Evolutionary conservation across 2,329 filamentous ascomycete genomes (phyloP).

Genomic region (Cladobotryum protrusum): DNA sequence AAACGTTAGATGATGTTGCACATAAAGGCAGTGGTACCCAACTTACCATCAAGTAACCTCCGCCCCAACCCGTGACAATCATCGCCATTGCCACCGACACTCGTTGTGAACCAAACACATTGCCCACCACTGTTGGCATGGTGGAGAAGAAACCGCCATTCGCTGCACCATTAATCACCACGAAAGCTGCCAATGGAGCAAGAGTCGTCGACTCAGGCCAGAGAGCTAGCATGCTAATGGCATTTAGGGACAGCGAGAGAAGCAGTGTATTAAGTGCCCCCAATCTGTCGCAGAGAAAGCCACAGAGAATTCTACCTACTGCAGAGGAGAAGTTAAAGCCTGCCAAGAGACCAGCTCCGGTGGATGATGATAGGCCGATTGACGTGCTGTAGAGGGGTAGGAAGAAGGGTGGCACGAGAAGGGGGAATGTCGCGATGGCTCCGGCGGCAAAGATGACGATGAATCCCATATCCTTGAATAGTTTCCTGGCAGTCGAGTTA

Average conservation of each 20-base stretch:
- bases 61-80: conserved; percentile 53
- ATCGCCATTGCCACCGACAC: conserved; percentile 53
- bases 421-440: conserved; percentile 48
- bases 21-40: background rate
- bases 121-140: conserved; percentile 54
- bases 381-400: conserved; percentile 47
- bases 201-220: conserved; percentile 51
- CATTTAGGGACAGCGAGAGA: conserved; percentile 41
- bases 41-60: conserved; percentile 50
- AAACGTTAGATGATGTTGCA: background rate
- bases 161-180: conserved; percentile 49
- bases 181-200: conserved; percentile 47
- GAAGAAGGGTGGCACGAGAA: conserved; percentile 55
- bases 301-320: conserved; percentile 46
- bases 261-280: conserved; percentile 49
- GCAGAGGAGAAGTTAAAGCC: conserved; percentile 54
- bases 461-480: conserved; percentile 47
- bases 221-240: conserved; percentile 49
- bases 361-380: conserved; percentile 42
- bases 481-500: conserved; percentile 22
- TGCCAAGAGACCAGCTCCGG: conserved; percentile 49
- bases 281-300: conserved; percentile 44
- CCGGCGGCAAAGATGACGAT: conserved; percentile 45
- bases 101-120: conserved; percentile 47
- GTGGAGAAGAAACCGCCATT: conserved; percentile 57